These are phyloP conservation scores for Cordyceps farinosa DNA, from an alignment of 2,329 filamentous ascomycete species.

Conservation along the genomic window DNA sequence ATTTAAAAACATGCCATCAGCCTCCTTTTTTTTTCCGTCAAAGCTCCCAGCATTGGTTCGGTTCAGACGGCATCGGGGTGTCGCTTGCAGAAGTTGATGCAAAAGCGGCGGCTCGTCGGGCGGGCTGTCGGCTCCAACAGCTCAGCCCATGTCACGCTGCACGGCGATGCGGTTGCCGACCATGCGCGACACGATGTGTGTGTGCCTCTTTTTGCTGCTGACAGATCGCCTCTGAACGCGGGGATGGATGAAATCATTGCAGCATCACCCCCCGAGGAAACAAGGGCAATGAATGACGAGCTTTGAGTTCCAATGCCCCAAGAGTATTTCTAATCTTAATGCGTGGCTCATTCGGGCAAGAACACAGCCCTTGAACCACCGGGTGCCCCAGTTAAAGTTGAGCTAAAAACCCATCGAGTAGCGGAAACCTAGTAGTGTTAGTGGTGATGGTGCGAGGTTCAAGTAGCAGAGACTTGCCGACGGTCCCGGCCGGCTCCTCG, in stretches of 20 bases:
- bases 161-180: neutral
- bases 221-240: neutral
- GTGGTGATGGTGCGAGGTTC: neutral
- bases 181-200: neutral
- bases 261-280: neutral
- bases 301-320: neutral
- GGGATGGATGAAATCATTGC: slow-evolving; percentile 1
- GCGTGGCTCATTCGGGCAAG: slow-evolving; percentile 13
- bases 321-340: slow-evolving; percentile 17
- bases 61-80: neutral
- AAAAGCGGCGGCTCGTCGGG: slow-evolving; percentile 7
- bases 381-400: slow-evolving; percentile 10
- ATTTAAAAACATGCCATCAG: neutral
- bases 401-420: slow-evolving; percentile 16
- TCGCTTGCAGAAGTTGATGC: neutral
- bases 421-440: neutral
- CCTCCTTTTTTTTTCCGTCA: neutral
- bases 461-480: slow-evolving; percentile 15
- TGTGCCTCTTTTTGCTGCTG: neutral
- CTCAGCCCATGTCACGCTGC: neutral
- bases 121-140: slow-evolving; percentile 4
- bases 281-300: slow-evolving; percentile 14
- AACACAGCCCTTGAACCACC: slow-evolving; percentile 9
- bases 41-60: neutral
- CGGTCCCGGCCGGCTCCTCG: slow-evolving; percentile 12